Evolutionary conservation across 1,284 basidiomycete genomes (phyloP), one percentile per base, ranked within the genome.

Genomic region (Pseudozyma hubeiensis): DNA sequence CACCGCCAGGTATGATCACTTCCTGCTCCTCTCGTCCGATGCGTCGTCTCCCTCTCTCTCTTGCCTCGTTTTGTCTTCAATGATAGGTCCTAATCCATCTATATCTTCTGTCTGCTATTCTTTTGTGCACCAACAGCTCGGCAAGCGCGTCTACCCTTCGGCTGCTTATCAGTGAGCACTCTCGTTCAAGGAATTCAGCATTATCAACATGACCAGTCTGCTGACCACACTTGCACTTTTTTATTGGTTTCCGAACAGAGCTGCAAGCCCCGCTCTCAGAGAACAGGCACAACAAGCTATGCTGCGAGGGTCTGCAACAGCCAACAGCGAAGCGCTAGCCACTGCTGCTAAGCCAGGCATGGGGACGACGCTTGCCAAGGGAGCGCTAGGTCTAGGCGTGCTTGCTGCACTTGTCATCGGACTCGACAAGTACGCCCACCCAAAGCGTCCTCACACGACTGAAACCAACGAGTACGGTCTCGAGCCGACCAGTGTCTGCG

Each of bases 1-100:
- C 49, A 61, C 58, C 57, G 50, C 45, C 55, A 69, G 66, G 66
- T 69, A 69, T 69, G 66, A 69, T 47, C 24, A n/a, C 17, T 33
- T 48, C 34, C 17, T 33, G n/a, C 9, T 44, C 31, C 50, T 30
- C 16, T 37, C 6, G 17, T n/a, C 16, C 41, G n/a, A 17, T 13
- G 16, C 13, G 40, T 11, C 19, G 30, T 4, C 48, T 47, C 29
- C 24, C 14, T 54, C 43, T 8, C 24, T 33, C 7, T 24, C 30
- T 30, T 24, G 31, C 7, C 16, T 41, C 40, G 2, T 41, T 41
- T n/a, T 24, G 24, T 24, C 40, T 41, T 47, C 16, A 54, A 58
- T 58, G 19, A 29, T 44, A 54, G 8, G 19, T 40, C 52, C 52
- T 63, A 34, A 68, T 59, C 30, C 29, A 37, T 51, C n/a, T 41